Evolutionary conservation across 495 filamentous ascomycete species (phyloP).

Genomic region (Xylaria sp.): DNA sequence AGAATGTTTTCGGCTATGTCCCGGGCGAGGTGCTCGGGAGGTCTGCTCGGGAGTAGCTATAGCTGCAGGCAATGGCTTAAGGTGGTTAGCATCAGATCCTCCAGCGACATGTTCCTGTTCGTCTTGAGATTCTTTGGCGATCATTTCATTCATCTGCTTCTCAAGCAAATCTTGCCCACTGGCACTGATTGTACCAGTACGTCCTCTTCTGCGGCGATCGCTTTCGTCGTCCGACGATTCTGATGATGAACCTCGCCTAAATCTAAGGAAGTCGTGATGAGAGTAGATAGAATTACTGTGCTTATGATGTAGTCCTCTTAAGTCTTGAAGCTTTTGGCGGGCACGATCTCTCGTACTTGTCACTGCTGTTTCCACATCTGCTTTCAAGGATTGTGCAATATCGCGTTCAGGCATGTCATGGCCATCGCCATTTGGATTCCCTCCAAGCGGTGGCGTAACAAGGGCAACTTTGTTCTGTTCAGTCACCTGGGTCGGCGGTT

Average conservation of each 20-base stretch:
- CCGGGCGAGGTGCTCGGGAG: constrained; percentile 35
- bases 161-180: constrained; percentile 63
- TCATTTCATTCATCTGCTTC: constrained; percentile 72
- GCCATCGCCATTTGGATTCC: constrained; percentile 26
- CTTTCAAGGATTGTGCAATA: constrained; percentile 34
- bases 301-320: constrained; percentile 56
- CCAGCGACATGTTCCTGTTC: constrained; percentile 40
- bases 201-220: constrained; percentile 47
- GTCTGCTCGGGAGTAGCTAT: constrained; percentile 43
- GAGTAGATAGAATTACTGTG: constrained; percentile 48
- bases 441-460: constrained; percentile 23
- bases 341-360: constrained; percentile 51
- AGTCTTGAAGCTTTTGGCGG: constrained; percentile 57
- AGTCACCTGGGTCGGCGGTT: constrained; percentile 24
- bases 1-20: constrained; percentile 40
- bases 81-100: constrained; percentile 38
- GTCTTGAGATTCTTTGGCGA: constrained; percentile 58
- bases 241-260: constrained; percentile 50
- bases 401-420: constrained; percentile 37
- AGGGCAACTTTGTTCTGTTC: constrained; percentile 26
- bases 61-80: constrained; percentile 39
- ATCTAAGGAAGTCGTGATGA: constrained; percentile 48
- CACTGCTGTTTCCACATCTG: constrained; percentile 38
- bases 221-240: constrained; percentile 57
- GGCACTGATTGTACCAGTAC: constrained; percentile 47